Conservation (phyloP, 176 grass and related monocot genomes). For the Olyra latifolia region DNA sequence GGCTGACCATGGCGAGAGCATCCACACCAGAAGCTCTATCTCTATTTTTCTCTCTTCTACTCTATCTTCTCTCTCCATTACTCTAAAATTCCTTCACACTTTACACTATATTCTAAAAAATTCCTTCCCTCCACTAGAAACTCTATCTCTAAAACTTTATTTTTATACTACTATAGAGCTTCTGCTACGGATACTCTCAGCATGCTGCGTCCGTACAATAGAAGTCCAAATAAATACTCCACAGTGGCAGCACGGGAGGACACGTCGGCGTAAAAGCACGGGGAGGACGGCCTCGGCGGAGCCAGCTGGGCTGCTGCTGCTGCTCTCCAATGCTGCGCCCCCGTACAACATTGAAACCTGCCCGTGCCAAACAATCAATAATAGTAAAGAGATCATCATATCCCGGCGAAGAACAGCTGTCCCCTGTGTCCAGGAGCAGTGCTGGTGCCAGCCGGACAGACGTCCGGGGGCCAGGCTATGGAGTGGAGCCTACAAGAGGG, state of each 20-base stretch:
- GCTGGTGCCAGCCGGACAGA: constrained; percentile 19
- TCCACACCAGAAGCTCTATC: too few relatives aligned
- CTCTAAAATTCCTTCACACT: too few relatives aligned
- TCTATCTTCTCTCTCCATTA: too few relatives aligned
- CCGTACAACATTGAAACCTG: not conserved
- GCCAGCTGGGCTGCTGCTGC: constrained; percentile 10
- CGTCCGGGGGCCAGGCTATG: not conserved
- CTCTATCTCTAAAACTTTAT: too few relatives aligned
- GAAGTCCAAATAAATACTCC: not conserved
- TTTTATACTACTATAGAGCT: too few relatives aligned
- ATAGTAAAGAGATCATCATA: not conserved
- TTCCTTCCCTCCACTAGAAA: too few relatives aligned
- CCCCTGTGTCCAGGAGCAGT: constrained; percentile 4
- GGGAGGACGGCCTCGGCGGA: not conserved
- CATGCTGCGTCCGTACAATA: not conserved
- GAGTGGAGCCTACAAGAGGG: not conserved
- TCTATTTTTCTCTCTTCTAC: too few relatives aligned
- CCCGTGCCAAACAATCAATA: not conserved
- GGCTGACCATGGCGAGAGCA: too few relatives aligned
- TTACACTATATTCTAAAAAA: too few relatives aligned
- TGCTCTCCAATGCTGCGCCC: not conserved
- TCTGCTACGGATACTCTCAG: not conserved
- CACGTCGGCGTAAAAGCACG: constrained; percentile 15
- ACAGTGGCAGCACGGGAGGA: not conserved
- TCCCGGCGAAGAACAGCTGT: constrained; percentile 16